Percentiles rank a stretch among this genome's conserved stretches.
These are phyloP conservation scores for Zygotorulaspora chibaensis DNA, from an alignment of 805 yeast genomes.

Conservation along the genomic window DNA sequence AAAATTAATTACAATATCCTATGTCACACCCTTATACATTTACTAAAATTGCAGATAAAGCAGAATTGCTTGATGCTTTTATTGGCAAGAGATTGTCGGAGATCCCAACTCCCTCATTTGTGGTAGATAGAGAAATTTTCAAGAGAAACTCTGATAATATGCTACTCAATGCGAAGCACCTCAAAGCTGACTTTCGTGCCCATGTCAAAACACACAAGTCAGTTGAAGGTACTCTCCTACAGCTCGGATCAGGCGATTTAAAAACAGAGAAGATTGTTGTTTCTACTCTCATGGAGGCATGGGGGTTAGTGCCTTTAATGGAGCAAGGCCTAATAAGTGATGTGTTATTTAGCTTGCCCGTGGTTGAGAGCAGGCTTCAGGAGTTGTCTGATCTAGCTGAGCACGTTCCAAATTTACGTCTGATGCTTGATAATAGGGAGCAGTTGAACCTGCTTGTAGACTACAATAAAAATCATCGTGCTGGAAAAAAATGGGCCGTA, in stretches of 20 bases:
- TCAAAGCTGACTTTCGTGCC: constrained; percentile 21
- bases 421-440: constrained; percentile 6
- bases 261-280: constrained; percentile 4
- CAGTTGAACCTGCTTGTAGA: constrained; percentile 1
- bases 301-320: constrained; percentile 3
- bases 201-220: constrained; percentile 9
- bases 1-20: background rate
- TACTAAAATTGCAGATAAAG: constrained; percentile 10
- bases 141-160: constrained; percentile 42
- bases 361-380: constrained; percentile 2
- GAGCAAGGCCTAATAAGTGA: constrained; percentile 2
- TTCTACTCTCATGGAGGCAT: constrained; percentile 6
- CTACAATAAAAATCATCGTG: background rate
- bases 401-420: constrained; percentile 4
- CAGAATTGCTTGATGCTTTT: constrained; percentile 21
- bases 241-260: constrained; percentile 2
- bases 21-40: constrained; percentile 10
- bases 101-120: constrained; percentile 58
- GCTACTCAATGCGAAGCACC: constrained; percentile 40
- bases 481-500: constrained; percentile 3
- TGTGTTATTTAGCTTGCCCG: constrained; percentile 5
- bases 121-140: constrained; percentile 43
- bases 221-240: constrained; percentile 4
- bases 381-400: constrained; percentile 1
- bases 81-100: constrained; percentile 43